Conservation (phyloP, 192 early-diverging fungal genomes). For the Thamnidium elegans region DNA sequence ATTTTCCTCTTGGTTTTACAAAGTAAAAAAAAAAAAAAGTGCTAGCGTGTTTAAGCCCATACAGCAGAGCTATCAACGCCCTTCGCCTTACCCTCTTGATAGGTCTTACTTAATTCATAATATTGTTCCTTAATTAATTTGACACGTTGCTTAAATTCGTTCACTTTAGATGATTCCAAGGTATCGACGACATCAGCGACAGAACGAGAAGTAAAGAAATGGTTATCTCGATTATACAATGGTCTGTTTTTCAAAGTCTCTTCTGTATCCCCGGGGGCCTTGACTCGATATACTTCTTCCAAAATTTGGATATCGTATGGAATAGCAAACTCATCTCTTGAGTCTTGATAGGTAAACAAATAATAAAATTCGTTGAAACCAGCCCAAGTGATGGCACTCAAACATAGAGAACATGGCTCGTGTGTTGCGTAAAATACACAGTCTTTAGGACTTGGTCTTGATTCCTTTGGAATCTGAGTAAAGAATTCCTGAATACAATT, state of each 20-base stretch:
- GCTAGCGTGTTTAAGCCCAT: not conserved
- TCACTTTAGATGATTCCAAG: not conserved
- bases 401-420: conserved; percentile 15
- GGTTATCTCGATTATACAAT: conserved; percentile 16
- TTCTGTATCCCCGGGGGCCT: conserved; percentile 17
- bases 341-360: conserved; percentile 18
- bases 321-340: conserved; percentile 21
- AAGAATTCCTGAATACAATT: conserved; percentile 13
- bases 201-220: conserved; percentile 7
- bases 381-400: conserved; percentile 20
- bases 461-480: conserved; percentile 15
- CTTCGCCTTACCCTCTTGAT: conserved; percentile 17
- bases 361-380: conserved; percentile 21
- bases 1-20: too few species aligned
- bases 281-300: conserved; percentile 20
- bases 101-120: conserved; percentile 8
- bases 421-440: conserved; percentile 20
- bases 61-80: conserved; percentile 16
- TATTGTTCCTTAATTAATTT: conserved; percentile 10
- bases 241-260: conserved; percentile 17
- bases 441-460: conserved; percentile 16
- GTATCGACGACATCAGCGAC: conserved; percentile 9
- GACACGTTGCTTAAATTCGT: conserved; percentile 8
- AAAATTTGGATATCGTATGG: conserved; percentile 19
- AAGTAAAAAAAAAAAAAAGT: too few species aligned